phyloP scores from a whole-genome alignment of 2,329 filamentous ascomycete genomes.

The Colletotrichum brevisporum region DNA sequence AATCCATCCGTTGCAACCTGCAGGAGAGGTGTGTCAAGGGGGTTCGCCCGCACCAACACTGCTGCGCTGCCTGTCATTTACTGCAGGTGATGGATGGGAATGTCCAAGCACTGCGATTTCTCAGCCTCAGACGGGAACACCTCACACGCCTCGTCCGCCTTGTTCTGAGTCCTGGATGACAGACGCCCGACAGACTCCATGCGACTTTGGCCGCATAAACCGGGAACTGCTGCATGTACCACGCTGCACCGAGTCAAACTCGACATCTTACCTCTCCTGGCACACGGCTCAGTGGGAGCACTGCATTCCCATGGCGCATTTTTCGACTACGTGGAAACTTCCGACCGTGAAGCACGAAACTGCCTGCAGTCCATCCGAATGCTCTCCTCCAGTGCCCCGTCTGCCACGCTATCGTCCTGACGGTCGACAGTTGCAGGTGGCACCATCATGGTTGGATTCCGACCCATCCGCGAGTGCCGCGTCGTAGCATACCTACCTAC shows the following conservation, averaged over 20 bases:
- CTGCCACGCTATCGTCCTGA: slow-evolving; percentile 5
- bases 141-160: slow-evolving; percentile 17
- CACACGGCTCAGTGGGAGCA: not conserved
- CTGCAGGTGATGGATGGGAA: too few relatives aligned
- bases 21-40: slow-evolving; percentile 23
- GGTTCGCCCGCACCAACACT: not conserved
- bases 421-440: not conserved
- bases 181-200: not conserved
- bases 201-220: not conserved
- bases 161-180: slow-evolving; percentile 3
- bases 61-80: not conserved
- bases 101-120: not conserved
- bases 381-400: too few relatives aligned
- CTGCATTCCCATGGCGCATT: slow-evolving; percentile 14
- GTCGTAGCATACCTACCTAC: not conserved
- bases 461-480: slow-evolving; percentile 5
- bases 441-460: not conserved
- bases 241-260: slow-evolving; percentile 1
- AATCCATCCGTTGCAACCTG: slow-evolving; percentile 12
- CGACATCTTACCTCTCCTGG: not conserved
- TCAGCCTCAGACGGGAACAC: slow-evolving; percentile 25
- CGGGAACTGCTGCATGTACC: slow-evolving; percentile 1
- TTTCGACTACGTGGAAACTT: slow-evolving; percentile 17
- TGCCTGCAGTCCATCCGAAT: not conserved
- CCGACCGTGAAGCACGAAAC: not conserved